These are phyloP conservation scores for Carex arenaria DNA, from an alignment of 202 grass and related monocot species.

Conservation along the genomic window DNA sequence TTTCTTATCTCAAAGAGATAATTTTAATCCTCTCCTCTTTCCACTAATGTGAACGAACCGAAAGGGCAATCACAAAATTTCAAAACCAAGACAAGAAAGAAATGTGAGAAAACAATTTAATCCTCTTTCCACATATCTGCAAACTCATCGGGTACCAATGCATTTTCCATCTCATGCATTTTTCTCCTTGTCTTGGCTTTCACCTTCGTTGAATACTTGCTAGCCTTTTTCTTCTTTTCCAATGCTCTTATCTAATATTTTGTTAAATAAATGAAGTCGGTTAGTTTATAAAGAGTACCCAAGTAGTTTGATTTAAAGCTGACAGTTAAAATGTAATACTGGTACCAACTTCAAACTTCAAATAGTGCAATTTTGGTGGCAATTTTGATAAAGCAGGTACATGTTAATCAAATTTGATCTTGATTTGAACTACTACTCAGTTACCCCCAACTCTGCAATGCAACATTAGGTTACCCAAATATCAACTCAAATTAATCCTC, in stretches of 20 bases:
- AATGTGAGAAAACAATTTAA: neutral
- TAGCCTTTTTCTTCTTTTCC: slow-evolving; percentile 80
- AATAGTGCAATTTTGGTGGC: neutral
- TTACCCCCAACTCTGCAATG: too few species aligned
- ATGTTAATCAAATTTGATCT: neutral
- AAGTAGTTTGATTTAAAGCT: neutral
- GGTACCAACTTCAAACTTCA: neutral
- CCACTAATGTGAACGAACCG: neutral
- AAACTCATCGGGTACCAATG: slow-evolving; percentile 74
- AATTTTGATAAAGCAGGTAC: neutral
- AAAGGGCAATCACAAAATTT: slow-evolving; percentile 5
- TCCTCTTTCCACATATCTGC: slow-evolving; percentile 86
- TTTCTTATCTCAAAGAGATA: neutral
- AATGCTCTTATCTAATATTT: slow-evolving; percentile 59
- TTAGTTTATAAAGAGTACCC: neutral
- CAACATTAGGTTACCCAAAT: neutral
- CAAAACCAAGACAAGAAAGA: neutral
- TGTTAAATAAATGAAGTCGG: neutral
- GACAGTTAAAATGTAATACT: neutral
- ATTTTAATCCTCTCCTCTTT: neutral
- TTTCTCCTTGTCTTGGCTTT: slow-evolving; percentile 88
- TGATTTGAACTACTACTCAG: neutral
- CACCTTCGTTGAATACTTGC: slow-evolving; percentile 78
- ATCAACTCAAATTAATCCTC: neutral
- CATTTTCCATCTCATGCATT: slow-evolving; percentile 65